Evolutionary conservation across 768 basidiomycete genomes (phyloP), one percentile per base, ranked within the genome.

Genomic region (Atractiella rhizophila): DNA sequence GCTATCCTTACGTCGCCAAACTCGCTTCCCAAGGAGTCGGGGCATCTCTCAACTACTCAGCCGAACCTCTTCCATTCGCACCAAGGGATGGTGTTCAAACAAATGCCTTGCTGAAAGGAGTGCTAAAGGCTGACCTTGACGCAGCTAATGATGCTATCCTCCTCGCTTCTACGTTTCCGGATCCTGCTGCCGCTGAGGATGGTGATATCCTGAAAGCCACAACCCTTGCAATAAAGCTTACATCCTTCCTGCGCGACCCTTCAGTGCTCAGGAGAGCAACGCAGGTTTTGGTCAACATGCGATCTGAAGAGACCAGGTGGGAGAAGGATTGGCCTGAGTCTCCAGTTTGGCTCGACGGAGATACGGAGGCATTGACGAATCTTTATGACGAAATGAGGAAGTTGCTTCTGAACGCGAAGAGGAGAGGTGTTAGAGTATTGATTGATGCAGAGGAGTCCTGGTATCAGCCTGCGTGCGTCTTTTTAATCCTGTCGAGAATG

Each of bases 401-500:
- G 7, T 42, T 56, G n/a, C 35, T 44, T 18, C 4, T n/a, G 15
- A 43, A 46, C n/a, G 52, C 54, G 6, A 33, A 32, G 26, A 30
- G 35, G 21, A 41, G 42, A 20, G 51, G 53, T 9, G 51, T 54
- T 1, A 45, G 54, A 20, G 39, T 56, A 24, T 20, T 49, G 15
- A 48, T 56, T 25, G 54, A 56, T 33, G 53, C 54, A 15, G 54
- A 56, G 46, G 48, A 54, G 37, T 47, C 49, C n/a, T 52, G 51
- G 49, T 54, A 33, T 44, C 51, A 55, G 43, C 46, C 49, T 12
- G 48, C 45, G 33, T 41, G 20, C 37, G 39, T 39, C 28, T 19
- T 16, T 13, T 10, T 41, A 18, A 20, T 11, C n/a, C 28, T 19
- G 30, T 18, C 6, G 11, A 5, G 24, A 13, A 9, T 23, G 15